These are phyloP conservation scores for Entamoeba moshkovskii DNA, from an alignment of 208 protist species.

Conservation along the genomic window DNA sequence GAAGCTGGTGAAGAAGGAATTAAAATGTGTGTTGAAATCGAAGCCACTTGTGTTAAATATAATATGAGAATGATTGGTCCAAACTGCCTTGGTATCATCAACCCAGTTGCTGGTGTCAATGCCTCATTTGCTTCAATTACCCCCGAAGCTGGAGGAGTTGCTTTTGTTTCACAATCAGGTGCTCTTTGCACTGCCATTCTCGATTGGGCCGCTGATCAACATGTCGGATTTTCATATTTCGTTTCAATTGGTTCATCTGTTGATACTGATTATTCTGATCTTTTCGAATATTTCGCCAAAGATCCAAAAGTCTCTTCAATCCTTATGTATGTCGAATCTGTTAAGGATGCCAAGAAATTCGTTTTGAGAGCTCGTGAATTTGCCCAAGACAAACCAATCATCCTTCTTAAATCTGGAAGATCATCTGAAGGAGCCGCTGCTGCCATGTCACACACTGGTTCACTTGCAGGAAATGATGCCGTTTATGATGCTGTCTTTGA, in stretches of 20 bases:
- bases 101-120: constrained; percentile 16
- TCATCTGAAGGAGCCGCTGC: constrained; percentile 27
- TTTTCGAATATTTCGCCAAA: constrained; percentile 24
- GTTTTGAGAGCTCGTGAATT: constrained; percentile 12
- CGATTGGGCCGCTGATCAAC: constrained; percentile 15
- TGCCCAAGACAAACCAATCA: constrained; percentile 26
- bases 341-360: constrained; percentile 29
- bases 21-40: constrained; percentile 25
- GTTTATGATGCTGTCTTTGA: constrained; percentile 27
- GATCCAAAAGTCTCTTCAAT: constrained; percentile 25
- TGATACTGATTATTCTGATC: constrained; percentile 32
- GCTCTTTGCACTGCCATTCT: constrained; percentile 33
- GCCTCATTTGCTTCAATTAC: constrained; percentile 26
- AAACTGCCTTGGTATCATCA: constrained; percentile 27
- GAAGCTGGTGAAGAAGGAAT: constrained; percentile 25
- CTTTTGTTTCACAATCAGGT: constrained; percentile 37
- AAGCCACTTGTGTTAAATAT: background rate
- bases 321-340: constrained; percentile 32
- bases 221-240: constrained; percentile 36
- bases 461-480: constrained; percentile 31
- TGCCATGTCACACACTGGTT: constrained; percentile 36
- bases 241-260: constrained; percentile 28
- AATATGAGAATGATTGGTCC: constrained; percentile 32
- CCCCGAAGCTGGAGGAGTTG: constrained; percentile 15
- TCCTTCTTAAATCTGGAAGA: constrained; percentile 32